Evolutionary conservation across 2,329 filamentous ascomycete species (phyloP).

Genomic region (Colletotrichum lupini): DNA sequence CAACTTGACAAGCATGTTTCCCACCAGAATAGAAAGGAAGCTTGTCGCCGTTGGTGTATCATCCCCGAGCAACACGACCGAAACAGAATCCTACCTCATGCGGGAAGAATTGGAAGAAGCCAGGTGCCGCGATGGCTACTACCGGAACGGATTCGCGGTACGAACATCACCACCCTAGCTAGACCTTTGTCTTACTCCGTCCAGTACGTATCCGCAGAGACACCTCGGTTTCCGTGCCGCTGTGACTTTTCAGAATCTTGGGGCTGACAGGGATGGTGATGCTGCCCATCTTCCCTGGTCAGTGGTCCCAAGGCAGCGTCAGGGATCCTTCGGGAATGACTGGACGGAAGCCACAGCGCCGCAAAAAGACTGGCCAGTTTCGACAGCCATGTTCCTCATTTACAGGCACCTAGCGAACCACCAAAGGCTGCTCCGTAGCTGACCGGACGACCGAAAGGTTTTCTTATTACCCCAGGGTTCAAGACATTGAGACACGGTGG

Average conservation of each 20-base stretch:
- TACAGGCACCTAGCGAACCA: not conserved
- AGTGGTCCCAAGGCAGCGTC: constrained; percentile 1
- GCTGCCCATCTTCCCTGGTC: not conserved
- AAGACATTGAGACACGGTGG: not conserved
- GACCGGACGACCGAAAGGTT: not conserved
- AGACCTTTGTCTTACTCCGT: too few relatives aligned
- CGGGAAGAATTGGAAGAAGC: constrained; percentile 6
- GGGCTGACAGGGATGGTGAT: constrained; percentile 9
- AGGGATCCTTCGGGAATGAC: constrained; percentile 19
- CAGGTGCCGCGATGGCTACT: not conserved
- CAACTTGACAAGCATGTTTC: not conserved
- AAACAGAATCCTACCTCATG: constrained; percentile 11
- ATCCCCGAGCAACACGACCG: constrained; percentile 5
- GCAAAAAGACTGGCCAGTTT: not conserved
- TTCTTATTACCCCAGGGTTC: not conserved
- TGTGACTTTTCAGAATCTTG: constrained; percentile 3
- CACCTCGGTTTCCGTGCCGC: not conserved
- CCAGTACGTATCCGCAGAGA: not conserved
- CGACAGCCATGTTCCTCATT: not conserved
- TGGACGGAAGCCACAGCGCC: constrained; percentile 1
- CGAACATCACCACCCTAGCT: not conserved
- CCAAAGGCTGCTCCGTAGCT: not conserved
- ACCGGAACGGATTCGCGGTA: not conserved
- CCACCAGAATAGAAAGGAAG: not conserved
- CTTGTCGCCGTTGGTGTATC: not conserved